These are phyloP conservation scores for Chytriomyces confervae DNA, from an alignment of 192 early-diverging fungal genomes.

Conservation along the genomic window DNA sequence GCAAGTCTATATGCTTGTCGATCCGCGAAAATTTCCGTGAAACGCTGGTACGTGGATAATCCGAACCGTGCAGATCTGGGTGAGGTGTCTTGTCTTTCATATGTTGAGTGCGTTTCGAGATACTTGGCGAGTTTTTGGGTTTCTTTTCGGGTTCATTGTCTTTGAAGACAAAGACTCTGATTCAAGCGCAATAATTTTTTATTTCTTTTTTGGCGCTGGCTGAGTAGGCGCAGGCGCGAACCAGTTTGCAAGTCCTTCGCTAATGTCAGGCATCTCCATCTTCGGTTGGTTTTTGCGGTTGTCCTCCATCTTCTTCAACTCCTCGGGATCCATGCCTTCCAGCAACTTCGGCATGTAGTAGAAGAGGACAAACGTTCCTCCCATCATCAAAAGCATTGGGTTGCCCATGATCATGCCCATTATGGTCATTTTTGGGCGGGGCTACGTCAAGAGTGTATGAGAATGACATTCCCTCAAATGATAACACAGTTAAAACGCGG, in stretches of 20 bases:
- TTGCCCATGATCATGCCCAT: slow-evolving; percentile 61
- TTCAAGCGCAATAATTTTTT: background rate
- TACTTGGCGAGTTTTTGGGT: background rate
- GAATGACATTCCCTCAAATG: background rate
- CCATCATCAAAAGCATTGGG: slow-evolving; percentile 74
- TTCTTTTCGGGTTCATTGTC: background rate
- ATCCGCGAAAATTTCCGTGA: too few species aligned
- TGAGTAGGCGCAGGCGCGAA: slow-evolving; percentile 39
- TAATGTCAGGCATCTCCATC: slow-evolving; percentile 52
- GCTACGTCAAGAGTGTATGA: slow-evolving; percentile 15
- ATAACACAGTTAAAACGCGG: background rate
- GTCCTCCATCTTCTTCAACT: slow-evolving; percentile 52
- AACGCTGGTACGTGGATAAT: too few species aligned
- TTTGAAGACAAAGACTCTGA: background rate
- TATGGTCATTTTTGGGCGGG: slow-evolving; percentile 66
- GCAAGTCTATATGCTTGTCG: too few species aligned
- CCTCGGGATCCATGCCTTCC: slow-evolving; percentile 65
- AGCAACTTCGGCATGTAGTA: slow-evolving; percentile 70
- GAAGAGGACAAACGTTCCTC: slow-evolving; percentile 60
- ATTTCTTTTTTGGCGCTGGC: slow-evolving; percentile 22
- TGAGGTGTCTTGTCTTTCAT: slow-evolving; percentile 4
- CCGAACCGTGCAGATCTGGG: background rate
- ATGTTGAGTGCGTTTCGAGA: too few species aligned
- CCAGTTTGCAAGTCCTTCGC: slow-evolving; percentile 50
- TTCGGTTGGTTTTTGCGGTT: slow-evolving; percentile 27